A percentile compares a stretch with the other conserved stretches of the same genome.
Conservation (phyloP, 179 eudicot genomes). For the Sideroxylon spinosum region DNA sequence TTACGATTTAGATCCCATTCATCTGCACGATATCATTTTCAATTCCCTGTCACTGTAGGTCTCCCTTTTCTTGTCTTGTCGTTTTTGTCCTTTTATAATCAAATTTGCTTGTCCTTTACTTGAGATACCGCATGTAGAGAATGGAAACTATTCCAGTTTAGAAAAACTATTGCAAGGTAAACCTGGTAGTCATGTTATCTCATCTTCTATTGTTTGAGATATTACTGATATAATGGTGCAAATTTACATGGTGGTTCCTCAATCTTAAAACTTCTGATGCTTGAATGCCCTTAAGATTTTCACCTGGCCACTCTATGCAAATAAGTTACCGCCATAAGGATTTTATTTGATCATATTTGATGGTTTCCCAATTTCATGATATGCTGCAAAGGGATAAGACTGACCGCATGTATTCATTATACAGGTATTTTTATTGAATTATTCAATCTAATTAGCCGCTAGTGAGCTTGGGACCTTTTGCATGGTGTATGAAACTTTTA, state of each 20-base stretch:
- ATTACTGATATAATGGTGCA: neutral
- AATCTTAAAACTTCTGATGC: neutral
- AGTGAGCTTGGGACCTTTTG: neutral
- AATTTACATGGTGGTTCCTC: no score
- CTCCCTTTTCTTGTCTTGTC: neutral
- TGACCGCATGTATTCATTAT: neutral
- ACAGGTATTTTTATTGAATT: neutral
- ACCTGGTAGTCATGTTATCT: neutral
- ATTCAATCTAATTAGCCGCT: neutral
- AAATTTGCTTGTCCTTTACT: no score
- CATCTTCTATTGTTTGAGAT: slow-evolving; percentile 6
- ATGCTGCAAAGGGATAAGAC: neutral
- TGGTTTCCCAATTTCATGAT: neutral
- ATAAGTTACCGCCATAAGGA: neutral
- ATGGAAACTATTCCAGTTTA: neutral
- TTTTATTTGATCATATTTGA: neutral
- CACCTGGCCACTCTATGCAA: neutral
- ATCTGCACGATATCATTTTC: neutral
- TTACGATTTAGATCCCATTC: neutral
- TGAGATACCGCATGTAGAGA: neutral
- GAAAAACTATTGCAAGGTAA: neutral
- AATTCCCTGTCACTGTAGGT: neutral
- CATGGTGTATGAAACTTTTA: neutral
- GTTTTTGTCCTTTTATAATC: neutral
- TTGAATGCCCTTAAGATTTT: neutral